A percentile compares a stretch with the other conserved stretches of the same genome.
Evolutionary conservation across 768 basidiomycete genomes (phyloP).

Genomic region (Boletus reticuloceps): DNA sequence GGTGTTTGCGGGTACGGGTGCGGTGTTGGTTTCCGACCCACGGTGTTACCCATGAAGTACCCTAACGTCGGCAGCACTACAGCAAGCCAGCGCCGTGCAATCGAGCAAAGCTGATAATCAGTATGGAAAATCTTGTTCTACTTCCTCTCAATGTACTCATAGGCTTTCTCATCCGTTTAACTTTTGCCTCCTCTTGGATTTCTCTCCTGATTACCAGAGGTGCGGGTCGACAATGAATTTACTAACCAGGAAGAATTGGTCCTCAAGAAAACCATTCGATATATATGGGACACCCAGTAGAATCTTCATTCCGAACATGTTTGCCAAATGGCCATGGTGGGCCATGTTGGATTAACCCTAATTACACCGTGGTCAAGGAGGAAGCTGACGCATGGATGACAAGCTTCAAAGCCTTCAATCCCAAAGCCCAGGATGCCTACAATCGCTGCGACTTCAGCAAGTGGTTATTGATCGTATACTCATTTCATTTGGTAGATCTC

Average conservation of each 20-base stretch:
- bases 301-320: constrained; percentile 16
- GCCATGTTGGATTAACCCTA: constrained; percentile 10
- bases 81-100: neutral
- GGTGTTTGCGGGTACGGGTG: too few species aligned
- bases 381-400: constrained; percentile 8
- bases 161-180: neutral
- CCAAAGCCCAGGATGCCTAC: constrained; percentile 12
- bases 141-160: neutral
- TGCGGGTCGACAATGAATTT: too few species aligned
- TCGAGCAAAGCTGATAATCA: neutral
- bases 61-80: too few species aligned
- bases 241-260: neutral
- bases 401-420: constrained; percentile 6
- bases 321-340: constrained; percentile 12
- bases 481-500: constrained; percentile 3
- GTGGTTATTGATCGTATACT: neutral
- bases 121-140: neutral
- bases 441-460: constrained; percentile 10
- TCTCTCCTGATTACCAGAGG: neutral
- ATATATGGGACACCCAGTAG: too few species aligned
- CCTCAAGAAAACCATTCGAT: too few species aligned
- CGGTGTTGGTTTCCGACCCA: too few species aligned
- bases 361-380: neutral
- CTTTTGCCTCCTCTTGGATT: neutral
- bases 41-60: too few species aligned